Base-by-base conservation (phyloP, 495 filamentous ascomycete genomes). In the Ascodesmis nigricans region DNA sequence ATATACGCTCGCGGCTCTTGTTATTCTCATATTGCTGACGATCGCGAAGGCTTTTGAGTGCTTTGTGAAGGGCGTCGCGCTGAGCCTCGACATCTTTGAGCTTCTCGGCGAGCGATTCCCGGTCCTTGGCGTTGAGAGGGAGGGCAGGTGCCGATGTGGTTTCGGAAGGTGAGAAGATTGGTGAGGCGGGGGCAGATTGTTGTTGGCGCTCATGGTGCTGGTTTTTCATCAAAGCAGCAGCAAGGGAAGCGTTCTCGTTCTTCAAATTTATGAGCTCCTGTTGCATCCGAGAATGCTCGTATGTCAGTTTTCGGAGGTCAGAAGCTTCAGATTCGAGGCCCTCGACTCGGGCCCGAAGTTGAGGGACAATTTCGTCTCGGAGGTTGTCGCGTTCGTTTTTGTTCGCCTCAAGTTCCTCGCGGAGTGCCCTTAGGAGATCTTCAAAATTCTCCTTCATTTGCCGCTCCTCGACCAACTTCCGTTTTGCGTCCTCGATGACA, bases 391-490 rank as follows among this genome's bases (percentile, higher is more conserved):
- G 66, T 52, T 97, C 87, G 40, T 91, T 79, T 11, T 74, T 66
- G 36, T 81, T 67, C 43, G 73, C 74, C 44, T 79, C 70, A 6
- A 92, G 59, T 47, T 97, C 81, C 2, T 71, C 64, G 39, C 75
- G 73, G 46, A 95, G 68, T 15, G 78, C 87, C 6, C 69, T 69
- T 20, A 92, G 62, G 24, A 95, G 61, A 51, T 91, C 83, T 52
- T 92, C 81, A 47, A 92, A 87, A 44, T 87, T 95, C 51, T 80
- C 78, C 50, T 91, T 93, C 39, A 75, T 69, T 51, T 78, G 70
- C 20, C 78, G 65, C 55, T 97, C 90, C 48, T 93, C 82, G 2
- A 65, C 62, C 11, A 95, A 62, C 46, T 77, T 74, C 39, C 87
- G 67, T 31, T 75, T 68, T 33, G 79, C 62, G 39, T 82, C 77